Base-by-base conservation (phyloP, 2,329 filamentous ascomycete genomes). In the Trichoderma guizhouense region DNA sequence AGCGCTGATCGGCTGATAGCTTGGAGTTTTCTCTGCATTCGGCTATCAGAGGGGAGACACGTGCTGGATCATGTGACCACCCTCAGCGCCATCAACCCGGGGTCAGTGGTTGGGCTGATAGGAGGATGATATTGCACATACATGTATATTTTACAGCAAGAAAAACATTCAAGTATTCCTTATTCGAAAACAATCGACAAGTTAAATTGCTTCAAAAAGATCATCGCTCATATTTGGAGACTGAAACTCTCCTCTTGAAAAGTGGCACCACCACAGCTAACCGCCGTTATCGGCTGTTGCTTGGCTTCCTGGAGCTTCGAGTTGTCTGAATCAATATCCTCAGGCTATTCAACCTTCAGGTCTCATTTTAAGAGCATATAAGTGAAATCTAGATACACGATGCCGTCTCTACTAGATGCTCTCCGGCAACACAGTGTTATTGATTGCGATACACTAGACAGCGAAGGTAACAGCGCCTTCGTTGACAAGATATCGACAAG, bases 401-500 rank as follows among this genome's bases (percentile, higher is more conserved):
- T 80, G 79, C 58, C 75, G 6, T 76, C 74, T 8, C 72, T 80
- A 0, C 69, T 81, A 1, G 75, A 78, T 7, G 73, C 71, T 32
- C 75, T 81, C 4, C 78, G 80, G 4, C 62, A 77, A 53, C 71
- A 72, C 43, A 80, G 76, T 63, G 73, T 75, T 32, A 76, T 82
- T 34, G 79, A 80, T 73, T 82, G 81, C 61, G 81, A 82, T 71
- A 81, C 80, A n/a, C 77, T 82, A 15, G 80, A 82, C 32, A 71
- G 73, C 14, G 72, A 78, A 75, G 79, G 80, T 82, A 67, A 76
- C 28, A 30, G 11, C 21, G 7, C 7, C 8, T 43, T 69, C 6
- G 7, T 32, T 34, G 9, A 30, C n/a, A 21, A 26, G 47, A 47
- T 53, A 14, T 58, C 21, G 14, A 55, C 26, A 21, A 34, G 18